A percentile compares a stretch with the other conserved stretches of the same genome.
Conservation (phyloP, 345 rosid genomes). For the Sisymbrium irio region DNA sequence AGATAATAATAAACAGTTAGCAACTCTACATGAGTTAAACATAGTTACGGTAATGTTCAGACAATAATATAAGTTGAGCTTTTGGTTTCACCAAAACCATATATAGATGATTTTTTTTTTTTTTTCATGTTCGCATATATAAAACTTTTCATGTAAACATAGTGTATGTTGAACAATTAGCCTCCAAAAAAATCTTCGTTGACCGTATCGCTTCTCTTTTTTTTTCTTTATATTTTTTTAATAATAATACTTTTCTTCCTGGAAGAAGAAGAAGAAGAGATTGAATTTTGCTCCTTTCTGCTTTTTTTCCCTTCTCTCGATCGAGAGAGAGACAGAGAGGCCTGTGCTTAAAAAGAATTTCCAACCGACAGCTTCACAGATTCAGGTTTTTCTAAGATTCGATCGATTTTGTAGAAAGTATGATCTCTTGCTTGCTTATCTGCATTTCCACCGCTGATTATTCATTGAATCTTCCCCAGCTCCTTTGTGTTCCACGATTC, state of each 20-base stretch:
- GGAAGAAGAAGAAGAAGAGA: conserved; percentile 15
- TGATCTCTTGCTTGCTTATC: neutral
- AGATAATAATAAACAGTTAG: no score
- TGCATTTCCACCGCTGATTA: conserved; percentile 9
- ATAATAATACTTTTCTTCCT: conserved; percentile 7
- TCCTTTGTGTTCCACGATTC: neutral
- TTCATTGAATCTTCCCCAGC: conserved; percentile 16
- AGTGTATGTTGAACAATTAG: neutral
- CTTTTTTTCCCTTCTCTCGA: conserved; percentile 26
- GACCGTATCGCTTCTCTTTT: conserved; percentile 18
- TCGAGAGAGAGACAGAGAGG: conserved; percentile 26
- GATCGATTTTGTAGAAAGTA: neutral
- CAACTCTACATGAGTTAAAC: neutral
- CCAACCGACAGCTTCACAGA: conserved; percentile 22
- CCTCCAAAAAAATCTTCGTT: conserved; percentile 4
- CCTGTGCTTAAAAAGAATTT: neutral
- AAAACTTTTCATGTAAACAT: neutral
- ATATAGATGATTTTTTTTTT: neutral
- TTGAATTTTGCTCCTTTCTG: conserved; percentile 19
- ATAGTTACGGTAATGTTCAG: neutral
- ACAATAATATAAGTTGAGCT: neutral
- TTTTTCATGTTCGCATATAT: neutral
- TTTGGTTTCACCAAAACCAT: neutral
- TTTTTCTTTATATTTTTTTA: neutral
- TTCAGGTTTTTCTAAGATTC: conserved; percentile 16